Percentiles rank a stretch among this genome's conserved stretches.
These are phyloP conservation scores for Eutypa lata DNA, from an alignment of 2,329 filamentous ascomycete species.

Conservation along the genomic window DNA sequence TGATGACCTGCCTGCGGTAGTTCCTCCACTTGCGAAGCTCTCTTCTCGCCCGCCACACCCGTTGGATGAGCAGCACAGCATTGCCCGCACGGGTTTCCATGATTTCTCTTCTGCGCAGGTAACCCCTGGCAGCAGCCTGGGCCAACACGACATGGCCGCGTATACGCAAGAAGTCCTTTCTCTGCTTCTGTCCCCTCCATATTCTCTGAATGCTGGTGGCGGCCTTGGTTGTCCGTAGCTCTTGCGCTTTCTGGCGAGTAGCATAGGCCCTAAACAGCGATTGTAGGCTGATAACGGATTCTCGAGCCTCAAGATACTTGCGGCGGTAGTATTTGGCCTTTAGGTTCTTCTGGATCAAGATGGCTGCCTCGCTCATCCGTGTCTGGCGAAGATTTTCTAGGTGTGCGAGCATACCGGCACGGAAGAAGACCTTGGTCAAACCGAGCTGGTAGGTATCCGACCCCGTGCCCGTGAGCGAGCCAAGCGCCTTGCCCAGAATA, in stretches of 20 bases:
- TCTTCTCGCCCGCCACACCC: slow-evolving; percentile 79
- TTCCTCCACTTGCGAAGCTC: slow-evolving; percentile 80
- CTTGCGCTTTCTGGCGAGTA: slow-evolving; percentile 73
- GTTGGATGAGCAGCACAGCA: slow-evolving; percentile 85
- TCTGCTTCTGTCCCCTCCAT: slow-evolving; percentile 89
- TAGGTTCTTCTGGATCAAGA: slow-evolving; percentile 98
- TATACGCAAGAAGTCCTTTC: slow-evolving; percentile 74
- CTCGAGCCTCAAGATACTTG: slow-evolving; percentile 82
- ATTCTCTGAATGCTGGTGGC: slow-evolving; percentile 93
- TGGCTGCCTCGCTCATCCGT: slow-evolving; percentile 86
- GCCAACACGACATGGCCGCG: slow-evolving; percentile 83
- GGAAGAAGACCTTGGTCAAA: slow-evolving; percentile 98
- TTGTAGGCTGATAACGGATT: slow-evolving; percentile 78
- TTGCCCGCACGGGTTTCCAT: slow-evolving; percentile 93
- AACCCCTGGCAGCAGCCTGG: slow-evolving; percentile 89
- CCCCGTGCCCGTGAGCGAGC: slow-evolving; percentile 68
- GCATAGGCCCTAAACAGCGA: slow-evolving; percentile 73
- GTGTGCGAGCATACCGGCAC: slow-evolving; percentile 97
- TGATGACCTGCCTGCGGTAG: slow-evolving; percentile 83
- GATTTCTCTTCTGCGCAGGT: slow-evolving; percentile 83
- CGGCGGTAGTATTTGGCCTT: slow-evolving; percentile 92
- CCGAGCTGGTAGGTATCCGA: slow-evolving; percentile 96
- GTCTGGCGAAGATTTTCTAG: slow-evolving; percentile 90
- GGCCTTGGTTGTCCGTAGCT: slow-evolving; percentile 78
- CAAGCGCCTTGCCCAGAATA: slow-evolving; percentile 85